Evolutionary conservation across 2,329 filamentous ascomycete species (phyloP).

Genomic region (Paecilomyces niveus): DNA sequence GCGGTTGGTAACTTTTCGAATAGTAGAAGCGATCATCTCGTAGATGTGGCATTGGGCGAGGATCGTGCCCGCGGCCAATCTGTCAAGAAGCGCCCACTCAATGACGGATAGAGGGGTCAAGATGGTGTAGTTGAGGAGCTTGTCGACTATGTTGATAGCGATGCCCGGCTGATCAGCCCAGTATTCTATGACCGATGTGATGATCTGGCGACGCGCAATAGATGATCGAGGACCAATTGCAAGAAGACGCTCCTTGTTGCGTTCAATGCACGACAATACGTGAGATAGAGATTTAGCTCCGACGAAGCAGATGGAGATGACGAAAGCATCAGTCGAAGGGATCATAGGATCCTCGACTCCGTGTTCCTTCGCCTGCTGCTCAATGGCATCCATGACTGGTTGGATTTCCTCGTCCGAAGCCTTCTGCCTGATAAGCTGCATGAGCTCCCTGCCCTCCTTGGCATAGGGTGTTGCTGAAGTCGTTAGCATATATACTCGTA

Average conservation of each 20-base stretch:
- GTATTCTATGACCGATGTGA: constrained; percentile 82
- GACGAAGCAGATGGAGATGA: constrained; percentile 87
- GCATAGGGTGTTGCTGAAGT: constrained; percentile 67
- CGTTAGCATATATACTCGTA: constrained; percentile 6
- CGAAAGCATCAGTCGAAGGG: constrained; percentile 85
- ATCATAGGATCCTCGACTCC: constrained; percentile 68
- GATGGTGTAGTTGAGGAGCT: constrained; percentile 95
- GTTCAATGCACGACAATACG: constrained; percentile 90
- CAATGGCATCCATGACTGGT: constrained; percentile 69
- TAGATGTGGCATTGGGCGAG: constrained; percentile 73
- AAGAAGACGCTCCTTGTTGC: constrained; percentile 81
- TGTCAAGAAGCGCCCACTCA: constrained; percentile 76
- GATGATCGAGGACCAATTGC: constrained; percentile 69
- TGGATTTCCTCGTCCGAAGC: constrained; percentile 82
- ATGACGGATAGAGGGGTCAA: constrained; percentile 78
- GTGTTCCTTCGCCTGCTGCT: constrained; percentile 64
- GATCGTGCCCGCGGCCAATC: constrained; percentile 55
- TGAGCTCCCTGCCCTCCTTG: constrained; percentile 74
- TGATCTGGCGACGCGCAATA: constrained; percentile 75
- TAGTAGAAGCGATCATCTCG: constrained; percentile 82
- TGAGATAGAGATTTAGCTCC: constrained; percentile 95
- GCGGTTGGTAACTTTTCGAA: constrained; percentile 81
- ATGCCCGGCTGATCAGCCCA: constrained; percentile 90
- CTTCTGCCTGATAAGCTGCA: constrained; percentile 73
- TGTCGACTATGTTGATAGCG: constrained; percentile 88